These are phyloP conservation scores for Corylus avellana DNA, from an alignment of 306 rosid species.

Conservation along the genomic window DNA sequence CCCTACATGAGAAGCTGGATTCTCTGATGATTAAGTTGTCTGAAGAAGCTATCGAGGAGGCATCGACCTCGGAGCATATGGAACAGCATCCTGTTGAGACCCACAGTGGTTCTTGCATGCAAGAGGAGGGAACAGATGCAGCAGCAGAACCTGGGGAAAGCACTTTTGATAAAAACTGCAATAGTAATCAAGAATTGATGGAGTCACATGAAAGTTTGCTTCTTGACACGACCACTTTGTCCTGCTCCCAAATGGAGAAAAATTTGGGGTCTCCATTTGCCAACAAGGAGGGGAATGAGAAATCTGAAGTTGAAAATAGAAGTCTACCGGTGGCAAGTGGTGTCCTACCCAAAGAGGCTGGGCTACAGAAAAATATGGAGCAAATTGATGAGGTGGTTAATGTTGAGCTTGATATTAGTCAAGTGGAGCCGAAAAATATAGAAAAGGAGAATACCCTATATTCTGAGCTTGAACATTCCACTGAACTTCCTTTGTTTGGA, in stretches of 20 bases:
- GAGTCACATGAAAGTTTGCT: constrained; percentile 5
- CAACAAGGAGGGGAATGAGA: background rate
- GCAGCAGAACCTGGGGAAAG: background rate
- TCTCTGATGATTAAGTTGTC: constrained; percentile 25
- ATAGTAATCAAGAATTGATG: background rate
- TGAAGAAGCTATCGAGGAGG: constrained; percentile 26
- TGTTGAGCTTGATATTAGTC: background rate
- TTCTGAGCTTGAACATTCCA: background rate
- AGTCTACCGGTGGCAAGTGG: background rate
- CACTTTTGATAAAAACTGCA: constrained; percentile 9
- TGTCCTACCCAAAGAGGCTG: background rate
- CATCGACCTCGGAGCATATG: background rate
- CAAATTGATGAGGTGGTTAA: background rate
- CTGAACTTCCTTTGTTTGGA: background rate
- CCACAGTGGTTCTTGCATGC: background rate
- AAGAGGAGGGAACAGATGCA: constrained; percentile 26
- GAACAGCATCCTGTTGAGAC: constrained; percentile 11
- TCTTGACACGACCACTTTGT: background rate
- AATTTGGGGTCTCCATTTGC: background rate
- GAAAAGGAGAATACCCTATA: background rate
- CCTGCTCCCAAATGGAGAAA: background rate
- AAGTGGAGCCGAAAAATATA: background rate
- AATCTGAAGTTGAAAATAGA: background rate
- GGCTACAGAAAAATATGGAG: constrained; percentile 2
- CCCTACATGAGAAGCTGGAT: constrained; percentile 74